Evolutionary conservation across 768 basidiomycete species (phyloP), one percentile per base, ranked within the genome.

Genomic region (Suillus luteus): DNA sequence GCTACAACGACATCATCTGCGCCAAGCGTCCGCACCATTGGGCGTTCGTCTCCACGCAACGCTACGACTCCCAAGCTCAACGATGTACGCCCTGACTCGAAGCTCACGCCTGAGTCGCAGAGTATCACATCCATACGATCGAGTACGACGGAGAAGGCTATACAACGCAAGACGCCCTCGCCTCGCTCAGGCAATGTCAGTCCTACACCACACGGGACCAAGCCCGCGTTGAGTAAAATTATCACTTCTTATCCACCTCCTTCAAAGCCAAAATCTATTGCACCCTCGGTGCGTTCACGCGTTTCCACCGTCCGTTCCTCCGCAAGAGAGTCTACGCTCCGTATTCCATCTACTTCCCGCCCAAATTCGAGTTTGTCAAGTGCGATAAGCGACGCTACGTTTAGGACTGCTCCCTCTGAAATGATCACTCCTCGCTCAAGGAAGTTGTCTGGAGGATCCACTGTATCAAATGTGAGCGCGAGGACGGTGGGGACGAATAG

Each of bases 81-180:
- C n/a, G 79, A 79, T 64, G 77, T 79, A 38, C 74, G 86, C 19
- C 90, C 90, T 2, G 91, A 92, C 67, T 91, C 89, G 6, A 91
- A 92, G 69, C 79, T 91, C 10, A 89, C 88, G 2, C 89, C 89
- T 22, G 79, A 77, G 43, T 70, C 73, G 41, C 67, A 68, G 33
- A 75, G 74, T 9, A 40, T 70, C 55, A 65, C 52, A 33, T 76
- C 75, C 8, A 63, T 65, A 33, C 69, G 74, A 48, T 68, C 69
- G n/a, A 68, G 70, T 59, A 38, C 60, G 5, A 67, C 68, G 6
- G 74, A 74, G 40, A 76, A 71, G 49, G 67, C 59, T 41, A 12
- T 58, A 7, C 57, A 58, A 40, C 52, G 33, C 52, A 54, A 33
- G 33, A n/a, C 31, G 6, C 11, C 61, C 58, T 51, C 43, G 19